A percentile compares a stretch with the other conserved stretches of the same genome.
phyloP scores from a whole-genome alignment of 768 basidiomycete genomes.

The Leccinum subtestaceum region DNA sequence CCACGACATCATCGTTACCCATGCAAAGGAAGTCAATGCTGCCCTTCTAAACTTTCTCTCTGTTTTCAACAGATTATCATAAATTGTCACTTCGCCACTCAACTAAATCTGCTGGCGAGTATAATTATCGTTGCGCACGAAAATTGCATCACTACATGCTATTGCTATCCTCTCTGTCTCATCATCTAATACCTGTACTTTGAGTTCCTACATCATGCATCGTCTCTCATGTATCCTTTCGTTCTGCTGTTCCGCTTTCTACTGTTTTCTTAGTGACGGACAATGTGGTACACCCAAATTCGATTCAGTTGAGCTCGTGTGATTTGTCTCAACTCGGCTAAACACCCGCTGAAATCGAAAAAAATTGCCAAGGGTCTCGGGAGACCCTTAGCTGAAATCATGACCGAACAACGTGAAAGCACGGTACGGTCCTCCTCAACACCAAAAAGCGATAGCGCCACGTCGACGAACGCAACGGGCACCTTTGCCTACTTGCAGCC shows the following conservation, averaged over 20 bases:
- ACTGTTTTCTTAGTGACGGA: background rate
- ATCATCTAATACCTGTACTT: background rate
- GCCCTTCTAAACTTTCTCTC: conserved; percentile 30
- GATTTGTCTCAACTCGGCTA: background rate
- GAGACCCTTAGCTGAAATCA: background rate
- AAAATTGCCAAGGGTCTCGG: no score
- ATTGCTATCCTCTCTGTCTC: background rate
- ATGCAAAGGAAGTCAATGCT: conserved; percentile 30
- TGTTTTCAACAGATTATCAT: background rate
- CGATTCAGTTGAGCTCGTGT: no score
- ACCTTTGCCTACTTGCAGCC: conserved; percentile 28
- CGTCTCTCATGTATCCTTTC: conserved; percentile 11
- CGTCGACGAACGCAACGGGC: conserved; percentile 19
- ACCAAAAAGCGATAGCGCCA: background rate
- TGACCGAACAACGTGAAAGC: conserved; percentile 5
- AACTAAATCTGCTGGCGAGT: background rate
- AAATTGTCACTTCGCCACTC: background rate
- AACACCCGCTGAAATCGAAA: background rate
- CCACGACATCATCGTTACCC: conserved; percentile 34
- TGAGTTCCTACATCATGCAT: background rate
- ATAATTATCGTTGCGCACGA: background rate
- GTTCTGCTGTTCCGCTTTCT: conserved; percentile 3
- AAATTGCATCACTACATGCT: background rate
- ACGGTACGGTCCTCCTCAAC: background rate
- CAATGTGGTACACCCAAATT: conserved; percentile 12